Evolutionary conservation across 108 stramenopile species (phyloP).

Genomic region (Nannochloropsis gaditana): DNA sequence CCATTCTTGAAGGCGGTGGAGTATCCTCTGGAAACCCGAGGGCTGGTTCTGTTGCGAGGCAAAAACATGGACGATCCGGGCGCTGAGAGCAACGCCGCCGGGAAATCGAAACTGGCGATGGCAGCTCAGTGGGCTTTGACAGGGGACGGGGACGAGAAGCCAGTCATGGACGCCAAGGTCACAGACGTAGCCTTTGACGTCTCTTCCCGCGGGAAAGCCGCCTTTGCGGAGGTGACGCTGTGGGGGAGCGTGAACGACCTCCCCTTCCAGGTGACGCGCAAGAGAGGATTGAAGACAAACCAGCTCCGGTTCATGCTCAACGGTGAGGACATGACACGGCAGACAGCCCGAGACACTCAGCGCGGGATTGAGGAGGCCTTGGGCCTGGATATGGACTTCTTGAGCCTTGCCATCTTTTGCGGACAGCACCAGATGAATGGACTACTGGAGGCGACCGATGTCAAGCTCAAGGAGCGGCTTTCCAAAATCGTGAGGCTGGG

Average conservation of each 20-base stretch:
- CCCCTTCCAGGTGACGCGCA: conserved; percentile 24
- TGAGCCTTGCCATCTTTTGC: conserved; percentile 34
- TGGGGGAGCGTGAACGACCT: conserved; percentile 29
- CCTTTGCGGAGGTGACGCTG: conserved; percentile 32
- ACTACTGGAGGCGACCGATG: conserved; percentile 46
- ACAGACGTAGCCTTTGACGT: conserved; percentile 47
- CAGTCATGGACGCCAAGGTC: conserved; percentile 41
- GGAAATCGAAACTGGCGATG: conserved; percentile 55
- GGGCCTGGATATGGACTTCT: conserved; percentile 33
- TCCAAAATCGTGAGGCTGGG: conserved; percentile 8
- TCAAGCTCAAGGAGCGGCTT: conserved; percentile 43
- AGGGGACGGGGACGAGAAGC: conserved; percentile 41
- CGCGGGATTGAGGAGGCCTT: conserved; percentile 37
- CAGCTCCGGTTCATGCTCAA: conserved; percentile 39
- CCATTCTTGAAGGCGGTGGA: conserved; percentile 49
- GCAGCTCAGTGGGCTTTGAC: conserved; percentile 52
- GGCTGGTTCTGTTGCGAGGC: conserved; percentile 48
- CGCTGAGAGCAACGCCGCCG: conserved; percentile 53
- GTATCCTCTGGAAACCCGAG: conserved; percentile 45
- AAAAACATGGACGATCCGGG: conserved; percentile 46
- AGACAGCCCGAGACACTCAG: conserved; percentile 39
- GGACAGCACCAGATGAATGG: conserved; percentile 51
- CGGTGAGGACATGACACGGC: conserved; percentile 40
- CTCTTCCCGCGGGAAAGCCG: not conserved
- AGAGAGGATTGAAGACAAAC: conserved; percentile 29